phyloP scores from a whole-genome alignment of 1,139 yeast species.

The Geotrichum klebahnii region DNA sequence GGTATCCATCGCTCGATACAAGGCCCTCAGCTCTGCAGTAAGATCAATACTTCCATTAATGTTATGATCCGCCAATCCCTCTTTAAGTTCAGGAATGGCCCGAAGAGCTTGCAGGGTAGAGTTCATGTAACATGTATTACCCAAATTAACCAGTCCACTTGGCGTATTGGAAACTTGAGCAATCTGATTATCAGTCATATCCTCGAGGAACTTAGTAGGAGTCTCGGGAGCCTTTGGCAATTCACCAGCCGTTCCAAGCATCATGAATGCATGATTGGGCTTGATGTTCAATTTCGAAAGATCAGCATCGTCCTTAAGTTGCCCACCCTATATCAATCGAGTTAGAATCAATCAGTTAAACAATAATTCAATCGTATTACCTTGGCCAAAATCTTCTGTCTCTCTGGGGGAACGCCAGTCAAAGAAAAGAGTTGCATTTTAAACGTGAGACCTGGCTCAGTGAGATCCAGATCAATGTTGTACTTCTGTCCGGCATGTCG shows the following conservation, averaged over 20 bases:
- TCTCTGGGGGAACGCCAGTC: conserved; percentile 77
- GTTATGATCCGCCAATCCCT: conserved; percentile 29
- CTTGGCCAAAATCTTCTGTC: conserved; percentile 86
- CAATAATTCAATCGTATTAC: conserved; percentile 5
- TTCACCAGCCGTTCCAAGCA: conserved; percentile 84
- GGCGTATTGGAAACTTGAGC: conserved; percentile 46
- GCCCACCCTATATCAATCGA: conserved; percentile 53
- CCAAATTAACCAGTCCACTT: conserved; percentile 79
- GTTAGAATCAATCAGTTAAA: conserved; percentile 3
- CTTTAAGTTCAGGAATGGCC: conserved; percentile 56
- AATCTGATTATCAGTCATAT: conserved; percentile 50
- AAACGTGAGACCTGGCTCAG: conserved; percentile 55
- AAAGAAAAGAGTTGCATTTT: conserved; percentile 65
- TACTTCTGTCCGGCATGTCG: conserved; percentile 84
- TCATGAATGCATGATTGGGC: conserved; percentile 70
- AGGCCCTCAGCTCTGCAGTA: conserved; percentile 34
- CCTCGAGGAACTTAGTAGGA: conserved; percentile 64
- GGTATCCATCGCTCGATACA: conserved; percentile 35
- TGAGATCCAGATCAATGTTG: conserved; percentile 57
- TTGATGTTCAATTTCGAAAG: conserved; percentile 54
- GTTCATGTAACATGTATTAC: conserved; percentile 93
- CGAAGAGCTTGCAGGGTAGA: conserved; percentile 80
- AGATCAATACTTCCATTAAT: conserved; percentile 27
- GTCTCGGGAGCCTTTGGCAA: conserved; percentile 56
- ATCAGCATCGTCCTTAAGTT: conserved; percentile 63